Percentiles rank a stretch among this genome's conserved stretches.
Evolutionary conservation across 2,329 filamentous ascomycete genomes (phyloP).

Genomic region (Sporothrix inflata): DNA sequence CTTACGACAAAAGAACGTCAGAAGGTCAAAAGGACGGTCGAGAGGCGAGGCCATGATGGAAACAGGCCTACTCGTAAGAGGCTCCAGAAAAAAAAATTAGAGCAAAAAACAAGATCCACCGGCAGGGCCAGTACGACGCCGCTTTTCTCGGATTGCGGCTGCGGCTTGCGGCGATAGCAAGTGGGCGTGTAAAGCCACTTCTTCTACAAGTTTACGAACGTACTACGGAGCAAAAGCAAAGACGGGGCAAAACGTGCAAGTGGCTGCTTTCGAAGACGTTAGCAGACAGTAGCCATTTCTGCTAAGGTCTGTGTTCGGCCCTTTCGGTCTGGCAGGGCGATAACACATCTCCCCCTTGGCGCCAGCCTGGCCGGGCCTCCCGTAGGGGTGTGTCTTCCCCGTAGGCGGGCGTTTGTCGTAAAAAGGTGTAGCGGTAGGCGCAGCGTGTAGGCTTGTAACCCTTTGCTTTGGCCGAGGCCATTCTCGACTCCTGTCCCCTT

Average conservation of each 20-base stretch:
- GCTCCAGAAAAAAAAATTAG: slow-evolving; percentile 13
- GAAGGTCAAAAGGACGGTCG: not conserved
- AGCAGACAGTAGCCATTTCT: not conserved
- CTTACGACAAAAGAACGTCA: not conserved
- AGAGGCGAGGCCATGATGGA: not conserved
- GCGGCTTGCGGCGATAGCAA: not conserved
- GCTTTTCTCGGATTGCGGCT: not conserved
- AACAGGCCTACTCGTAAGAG: not conserved
- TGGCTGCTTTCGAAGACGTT: not conserved
- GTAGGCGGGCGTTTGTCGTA: not conserved
- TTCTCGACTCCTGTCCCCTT: not conserved
- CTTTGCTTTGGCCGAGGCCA: not conserved
- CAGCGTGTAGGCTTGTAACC: not conserved
- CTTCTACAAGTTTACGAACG: not conserved
- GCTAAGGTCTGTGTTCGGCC: no score
- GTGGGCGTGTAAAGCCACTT: not conserved
- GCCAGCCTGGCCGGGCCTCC: slow-evolving; percentile 14
- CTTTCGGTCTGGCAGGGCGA: slow-evolving; percentile 1
- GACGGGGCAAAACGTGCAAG: slow-evolving; percentile 4
- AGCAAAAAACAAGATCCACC: slow-evolving; percentile 17
- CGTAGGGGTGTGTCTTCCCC: slow-evolving; percentile 5
- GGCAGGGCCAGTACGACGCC: not conserved
- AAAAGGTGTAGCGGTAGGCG: no score
- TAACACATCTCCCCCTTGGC: not conserved
- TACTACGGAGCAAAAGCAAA: not conserved